phyloP scores from a whole-genome alignment of 352 stramenopile genomes.

The Phytophthora constricta region DNA sequence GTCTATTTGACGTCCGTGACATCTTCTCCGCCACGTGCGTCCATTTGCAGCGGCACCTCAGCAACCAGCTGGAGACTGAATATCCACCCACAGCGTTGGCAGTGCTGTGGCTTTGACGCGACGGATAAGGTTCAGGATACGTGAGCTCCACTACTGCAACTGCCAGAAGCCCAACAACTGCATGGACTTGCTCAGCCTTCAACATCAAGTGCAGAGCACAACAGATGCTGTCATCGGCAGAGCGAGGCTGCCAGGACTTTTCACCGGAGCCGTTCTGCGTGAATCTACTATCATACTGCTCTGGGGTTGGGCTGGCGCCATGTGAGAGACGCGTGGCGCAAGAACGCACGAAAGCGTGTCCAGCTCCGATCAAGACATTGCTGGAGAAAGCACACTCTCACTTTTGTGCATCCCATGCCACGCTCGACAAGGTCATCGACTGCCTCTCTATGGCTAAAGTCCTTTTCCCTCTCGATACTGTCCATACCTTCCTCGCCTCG shows the following conservation, averaged over 20 bases:
- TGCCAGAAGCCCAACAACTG: too few relatives aligned
- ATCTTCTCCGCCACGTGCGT: background rate
- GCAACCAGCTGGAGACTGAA: background rate
- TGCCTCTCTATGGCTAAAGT: background rate
- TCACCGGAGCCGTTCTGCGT: slow-evolving; percentile 1
- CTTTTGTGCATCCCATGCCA: too few relatives aligned
- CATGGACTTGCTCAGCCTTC: background rate
- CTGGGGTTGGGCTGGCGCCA: slow-evolving; percentile 5
- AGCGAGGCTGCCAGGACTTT: too few relatives aligned
- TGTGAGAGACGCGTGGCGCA: slow-evolving; percentile 17
- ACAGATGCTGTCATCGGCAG: too few relatives aligned
- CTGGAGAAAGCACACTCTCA: too few relatives aligned
- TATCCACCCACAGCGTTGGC: background rate
- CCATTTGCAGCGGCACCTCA: background rate
- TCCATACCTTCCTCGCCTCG: too few relatives aligned
- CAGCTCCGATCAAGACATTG: background rate
- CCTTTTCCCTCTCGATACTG: background rate
- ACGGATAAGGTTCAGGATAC: too few relatives aligned
- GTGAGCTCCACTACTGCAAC: too few relatives aligned
- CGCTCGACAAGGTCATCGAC: background rate
- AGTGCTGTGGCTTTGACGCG: too few relatives aligned
- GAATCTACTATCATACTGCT: background rate
- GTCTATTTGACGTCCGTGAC: background rate
- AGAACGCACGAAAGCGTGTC: background rate
- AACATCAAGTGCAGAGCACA: too few relatives aligned